phyloP scores from a whole-genome alignment of 108 stramenopile species.

The Nitzschia palea region DNA sequence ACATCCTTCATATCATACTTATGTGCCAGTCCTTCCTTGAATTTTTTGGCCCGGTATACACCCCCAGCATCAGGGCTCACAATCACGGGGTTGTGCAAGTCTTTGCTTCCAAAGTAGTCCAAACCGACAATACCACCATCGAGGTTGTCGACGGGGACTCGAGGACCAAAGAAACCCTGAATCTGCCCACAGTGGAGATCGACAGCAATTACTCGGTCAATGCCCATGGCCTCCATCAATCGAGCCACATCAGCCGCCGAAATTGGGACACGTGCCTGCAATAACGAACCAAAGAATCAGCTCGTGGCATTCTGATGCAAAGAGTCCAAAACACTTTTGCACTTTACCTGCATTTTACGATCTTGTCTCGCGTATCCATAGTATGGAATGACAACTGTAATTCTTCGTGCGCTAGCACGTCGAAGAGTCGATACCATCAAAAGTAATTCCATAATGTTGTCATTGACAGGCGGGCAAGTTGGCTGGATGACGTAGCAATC shows the following conservation, averaged over 20 bases:
- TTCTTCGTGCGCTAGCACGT: constrained; percentile 92
- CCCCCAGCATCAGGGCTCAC: constrained; percentile 99
- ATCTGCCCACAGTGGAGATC: constrained; percentile 99
- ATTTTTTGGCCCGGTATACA: constrained; percentile 99
- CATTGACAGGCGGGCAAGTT: constrained; percentile 98
- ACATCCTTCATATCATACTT: constrained; percentile 95
- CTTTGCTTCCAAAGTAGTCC: constrained; percentile 98
- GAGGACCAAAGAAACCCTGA: constrained; percentile 97
- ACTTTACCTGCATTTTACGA: constrained; percentile 93
- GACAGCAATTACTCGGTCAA: constrained; percentile 98
- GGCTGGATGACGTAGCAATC: constrained; percentile 98
- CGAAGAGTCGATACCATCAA: constrained; percentile 97
- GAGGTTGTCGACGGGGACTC: constrained; percentile 99
- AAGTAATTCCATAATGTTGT: constrained; percentile 96
- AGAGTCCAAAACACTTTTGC: no score
- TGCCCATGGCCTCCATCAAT: constrained; percentile 99
- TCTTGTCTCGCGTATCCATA: constrained; percentile 99
- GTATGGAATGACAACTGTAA: constrained; percentile 98
- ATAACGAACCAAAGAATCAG: neutral
- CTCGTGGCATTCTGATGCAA: neutral
- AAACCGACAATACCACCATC: constrained; percentile 98
- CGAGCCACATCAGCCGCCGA: constrained; percentile 99
- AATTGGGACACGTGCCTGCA: constrained; percentile 95
- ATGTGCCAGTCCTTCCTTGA: constrained; percentile 95
- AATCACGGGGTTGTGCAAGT: constrained; percentile 98